A percentile compares a stretch with the other conserved stretches of the same genome.
These are phyloP conservation scores for Scopulariopsis brevicaulis DNA, from an alignment of 2,329 filamentous ascomycete species.

Conservation along the genomic window DNA sequence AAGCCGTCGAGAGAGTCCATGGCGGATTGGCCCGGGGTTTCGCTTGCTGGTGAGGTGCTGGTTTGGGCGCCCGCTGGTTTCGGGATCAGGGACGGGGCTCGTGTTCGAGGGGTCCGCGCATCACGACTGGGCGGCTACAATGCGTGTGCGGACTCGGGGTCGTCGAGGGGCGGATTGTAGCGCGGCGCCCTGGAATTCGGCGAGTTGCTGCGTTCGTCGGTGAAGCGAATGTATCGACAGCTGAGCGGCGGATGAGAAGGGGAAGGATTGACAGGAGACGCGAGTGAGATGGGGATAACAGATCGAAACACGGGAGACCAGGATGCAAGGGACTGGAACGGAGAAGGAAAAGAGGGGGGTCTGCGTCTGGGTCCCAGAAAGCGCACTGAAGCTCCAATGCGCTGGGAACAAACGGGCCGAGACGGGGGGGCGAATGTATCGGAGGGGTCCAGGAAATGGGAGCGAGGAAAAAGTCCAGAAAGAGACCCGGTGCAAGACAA, in stretches of 20 bases:
- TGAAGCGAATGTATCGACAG: background rate
- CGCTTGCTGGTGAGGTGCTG: background rate
- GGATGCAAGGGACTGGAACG: background rate
- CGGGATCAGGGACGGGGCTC: background rate
- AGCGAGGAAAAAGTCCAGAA: background rate
- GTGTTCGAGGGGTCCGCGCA: background rate
- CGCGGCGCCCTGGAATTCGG: background rate
- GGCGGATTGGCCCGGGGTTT: background rate
- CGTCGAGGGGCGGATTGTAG: background rate
- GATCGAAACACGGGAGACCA: background rate
- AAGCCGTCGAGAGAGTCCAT: constrained; percentile 28
- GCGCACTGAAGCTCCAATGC: background rate
- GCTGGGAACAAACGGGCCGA: background rate
- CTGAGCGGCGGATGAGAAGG: background rate
- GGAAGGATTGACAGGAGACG: background rate
- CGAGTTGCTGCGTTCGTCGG: background rate
- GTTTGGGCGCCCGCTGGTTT: background rate
- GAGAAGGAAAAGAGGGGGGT: background rate
- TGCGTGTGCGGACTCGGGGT: background rate
- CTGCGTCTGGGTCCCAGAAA: background rate
- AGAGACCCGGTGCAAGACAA: background rate
- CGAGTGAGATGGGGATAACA: background rate
- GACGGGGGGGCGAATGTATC: background rate
- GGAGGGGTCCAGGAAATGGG: background rate
- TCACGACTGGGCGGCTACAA: background rate